Evolutionary conservation across 1,139 yeast genomes (phyloP).

Genomic region (Blastobotrys capitulatus): DNA sequence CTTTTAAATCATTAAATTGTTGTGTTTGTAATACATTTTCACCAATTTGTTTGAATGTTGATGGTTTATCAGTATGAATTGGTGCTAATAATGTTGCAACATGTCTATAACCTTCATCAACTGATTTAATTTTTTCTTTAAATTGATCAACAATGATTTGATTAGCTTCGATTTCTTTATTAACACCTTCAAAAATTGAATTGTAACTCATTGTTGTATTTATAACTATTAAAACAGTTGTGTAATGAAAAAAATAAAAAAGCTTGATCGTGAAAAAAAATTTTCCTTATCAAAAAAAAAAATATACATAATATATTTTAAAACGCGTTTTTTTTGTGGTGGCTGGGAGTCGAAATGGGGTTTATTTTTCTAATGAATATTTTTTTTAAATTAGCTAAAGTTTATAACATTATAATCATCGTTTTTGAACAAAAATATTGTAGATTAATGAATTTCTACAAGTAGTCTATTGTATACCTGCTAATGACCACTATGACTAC

Average conservation of each 20-base stretch:
- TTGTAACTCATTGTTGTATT: conserved; percentile 1
- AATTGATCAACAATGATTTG: conserved; percentile 10
- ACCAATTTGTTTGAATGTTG: conserved; percentile 7
- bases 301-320: no score
- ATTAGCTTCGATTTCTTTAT: conserved; percentile 11
- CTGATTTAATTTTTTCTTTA: conserved; percentile 14
- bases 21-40: conserved; percentile 5
- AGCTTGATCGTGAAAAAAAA: no score
- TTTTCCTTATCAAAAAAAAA: no score
- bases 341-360: no score
- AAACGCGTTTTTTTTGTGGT: no score
- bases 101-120: conserved; percentile 15
- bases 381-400: not conserved
- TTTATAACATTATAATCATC: no score
- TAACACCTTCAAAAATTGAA: conserved; percentile 11
- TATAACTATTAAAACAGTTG: not conserved
- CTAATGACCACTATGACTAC: no score
- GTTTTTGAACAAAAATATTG: no score
- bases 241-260: not conserved
- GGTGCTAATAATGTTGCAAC: conserved; percentile 15
- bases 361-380: no score
- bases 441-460: no score
- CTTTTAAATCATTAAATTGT: conserved; percentile 7
- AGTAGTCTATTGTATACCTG: no score
- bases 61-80: conserved; percentile 15